A percentile compares a stretch with the other conserved stretches of the same genome.
Evolutionary conservation across 2,329 filamentous ascomycete species (phyloP).

Genomic region (Aspergillus melleus): DNA sequence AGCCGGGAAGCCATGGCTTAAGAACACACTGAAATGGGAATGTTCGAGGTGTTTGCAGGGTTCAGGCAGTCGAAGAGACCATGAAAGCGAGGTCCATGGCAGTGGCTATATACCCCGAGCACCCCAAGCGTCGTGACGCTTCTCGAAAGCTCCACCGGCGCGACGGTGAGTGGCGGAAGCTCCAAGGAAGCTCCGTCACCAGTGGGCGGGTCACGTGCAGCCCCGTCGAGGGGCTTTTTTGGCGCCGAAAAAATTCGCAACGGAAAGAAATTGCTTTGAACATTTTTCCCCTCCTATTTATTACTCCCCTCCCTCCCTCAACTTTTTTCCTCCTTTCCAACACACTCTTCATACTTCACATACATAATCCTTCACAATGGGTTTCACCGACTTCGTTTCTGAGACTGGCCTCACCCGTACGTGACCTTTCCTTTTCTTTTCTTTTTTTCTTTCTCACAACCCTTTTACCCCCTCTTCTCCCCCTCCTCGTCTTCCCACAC

Average conservation of each 20-base stretch:
- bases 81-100: not conserved
- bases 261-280: slow-evolving; percentile 33
- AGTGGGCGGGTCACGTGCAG: slow-evolving; percentile 31
- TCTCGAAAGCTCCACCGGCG: slow-evolving; percentile 38
- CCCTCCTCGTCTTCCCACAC: not conserved
- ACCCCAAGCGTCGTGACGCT: slow-evolving; percentile 18
- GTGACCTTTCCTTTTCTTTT: slow-evolving; percentile 34
- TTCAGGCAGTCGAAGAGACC: not conserved
- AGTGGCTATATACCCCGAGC: not conserved
- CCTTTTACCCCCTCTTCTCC: slow-evolving; percentile 16
- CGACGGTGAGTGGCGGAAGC: slow-evolving; percentile 33
- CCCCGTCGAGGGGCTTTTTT: slow-evolving; percentile 23
- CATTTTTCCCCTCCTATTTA: slow-evolving; percentile 30
- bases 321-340: slow-evolving; percentile 18
- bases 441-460: slow-evolving; percentile 10
- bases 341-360: slow-evolving; percentile 19
- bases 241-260: slow-evolving; percentile 24
- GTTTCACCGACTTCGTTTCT: slow-evolving; percentile 66
- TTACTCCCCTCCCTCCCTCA: slow-evolving; percentile 22
- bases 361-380: slow-evolving; percentile 51
- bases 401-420: slow-evolving; percentile 62
- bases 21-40: slow-evolving; percentile 2
- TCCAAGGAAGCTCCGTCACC: slow-evolving; percentile 30
- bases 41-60: not conserved
- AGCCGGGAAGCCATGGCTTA: slow-evolving; percentile 35